Conservation (phyloP, 768 basidiomycete species). For the Mycena leptocephala region DNA sequence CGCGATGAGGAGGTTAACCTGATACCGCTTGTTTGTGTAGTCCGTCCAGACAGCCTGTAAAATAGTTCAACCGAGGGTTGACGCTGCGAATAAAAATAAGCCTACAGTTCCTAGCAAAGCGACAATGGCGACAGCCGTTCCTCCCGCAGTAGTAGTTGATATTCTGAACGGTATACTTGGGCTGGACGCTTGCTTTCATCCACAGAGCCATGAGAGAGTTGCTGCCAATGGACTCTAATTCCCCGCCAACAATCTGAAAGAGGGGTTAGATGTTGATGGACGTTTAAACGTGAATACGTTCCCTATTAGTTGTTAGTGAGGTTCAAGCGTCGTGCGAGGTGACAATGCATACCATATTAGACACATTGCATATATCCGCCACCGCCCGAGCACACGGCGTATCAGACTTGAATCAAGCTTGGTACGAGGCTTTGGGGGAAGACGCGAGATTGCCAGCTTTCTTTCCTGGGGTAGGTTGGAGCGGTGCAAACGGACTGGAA, state of each 20-base stretch:
- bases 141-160: constrained; percentile 74
- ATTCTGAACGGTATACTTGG: constrained; percentile 71
- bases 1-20: constrained; percentile 35
- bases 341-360: constrained; percentile 61
- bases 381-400: constrained; percentile 67
- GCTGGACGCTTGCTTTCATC: constrained; percentile 72
- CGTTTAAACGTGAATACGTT: background rate
- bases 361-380: constrained; percentile 82
- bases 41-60: constrained; percentile 66
- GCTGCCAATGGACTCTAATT: constrained; percentile 78
- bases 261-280: constrained; percentile 45
- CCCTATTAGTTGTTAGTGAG: constrained; percentile 11
- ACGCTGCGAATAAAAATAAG: background rate
- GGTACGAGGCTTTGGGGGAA: constrained; percentile 43
- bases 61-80: background rate
- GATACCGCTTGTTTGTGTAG: constrained; percentile 50
- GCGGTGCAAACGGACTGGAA: constrained; percentile 4
- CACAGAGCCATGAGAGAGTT: constrained; percentile 85
- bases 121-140: constrained; percentile 75
- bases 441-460: constrained; percentile 65
- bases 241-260: constrained; percentile 57
- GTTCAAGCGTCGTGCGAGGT: background rate
- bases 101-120: constrained; percentile 62
- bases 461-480: constrained; percentile 64
- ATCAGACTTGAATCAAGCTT: constrained; percentile 57